A percentile compares a stretch with the other conserved stretches of the same genome.
phyloP scores from a whole-genome alignment of 192 early-diverging fungal genomes.

The Backusella tuberculispora region DNA sequence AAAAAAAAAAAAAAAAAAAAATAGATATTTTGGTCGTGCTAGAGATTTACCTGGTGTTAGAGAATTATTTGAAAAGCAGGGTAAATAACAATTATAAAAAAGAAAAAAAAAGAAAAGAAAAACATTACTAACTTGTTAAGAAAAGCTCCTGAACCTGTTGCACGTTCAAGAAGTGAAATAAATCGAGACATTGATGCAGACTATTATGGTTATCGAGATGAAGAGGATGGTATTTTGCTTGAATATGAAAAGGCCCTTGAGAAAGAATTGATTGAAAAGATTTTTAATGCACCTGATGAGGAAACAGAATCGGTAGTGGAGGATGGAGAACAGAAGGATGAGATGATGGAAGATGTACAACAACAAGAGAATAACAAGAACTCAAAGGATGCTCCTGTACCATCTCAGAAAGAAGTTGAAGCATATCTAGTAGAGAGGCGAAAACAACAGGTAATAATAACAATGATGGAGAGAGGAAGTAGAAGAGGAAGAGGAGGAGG shows the following conservation, averaged over 20 bases:
- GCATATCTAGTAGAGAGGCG: conserved; percentile 71
- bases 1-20: no score
- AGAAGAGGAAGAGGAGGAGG: no score
- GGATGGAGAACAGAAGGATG: not conserved
- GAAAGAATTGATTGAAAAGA: conserved; percentile 37
- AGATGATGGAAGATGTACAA: conserved; percentile 3
- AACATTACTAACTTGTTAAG: not conserved
- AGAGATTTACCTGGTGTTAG: conserved; percentile 92
- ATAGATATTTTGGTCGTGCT: conserved; percentile 92
- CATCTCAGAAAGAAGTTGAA: conserved; percentile 75
- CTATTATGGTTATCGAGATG: conserved; percentile 95
- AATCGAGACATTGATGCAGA: conserved; percentile 84
- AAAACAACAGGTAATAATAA: conserved; percentile 59
- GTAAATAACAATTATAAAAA: conserved; percentile 39
- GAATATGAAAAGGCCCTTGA: conserved; percentile 76
- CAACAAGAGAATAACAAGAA: conserved; percentile 29
- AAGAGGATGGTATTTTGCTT: conserved; percentile 82
- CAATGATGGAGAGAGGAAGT: not conserved
- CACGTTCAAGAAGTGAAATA: conserved; percentile 71
- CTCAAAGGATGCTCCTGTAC: conserved; percentile 55
- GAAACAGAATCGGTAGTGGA: conserved; percentile 16
- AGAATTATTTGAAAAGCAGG: conserved; percentile 84
- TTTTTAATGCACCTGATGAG: conserved; percentile 17
- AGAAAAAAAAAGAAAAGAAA: no score
- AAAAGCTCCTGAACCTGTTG: conserved; percentile 46